Base-by-base conservation (phyloP, 345 rosid species). In the Syzygium aqueum region DNA sequence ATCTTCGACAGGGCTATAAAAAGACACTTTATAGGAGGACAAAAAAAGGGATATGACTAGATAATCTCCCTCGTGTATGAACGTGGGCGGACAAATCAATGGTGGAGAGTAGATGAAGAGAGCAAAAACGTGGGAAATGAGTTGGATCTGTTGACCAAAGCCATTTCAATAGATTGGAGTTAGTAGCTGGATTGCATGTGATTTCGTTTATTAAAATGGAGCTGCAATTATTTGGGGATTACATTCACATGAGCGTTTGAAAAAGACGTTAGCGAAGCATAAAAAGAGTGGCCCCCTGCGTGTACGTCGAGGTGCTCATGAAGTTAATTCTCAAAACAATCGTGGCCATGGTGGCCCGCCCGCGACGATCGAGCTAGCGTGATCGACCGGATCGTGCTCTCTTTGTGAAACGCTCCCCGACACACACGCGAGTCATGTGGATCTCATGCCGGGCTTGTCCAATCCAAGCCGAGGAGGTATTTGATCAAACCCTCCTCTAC, bases 381-480 rank as follows among this genome's bases (percentile, higher is more conserved):
- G n/a, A n/a, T n/a, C n/a, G n/a, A n/a, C n/a, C n/a, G n/a, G n/a
- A n/a, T n/a, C n/a, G n/a, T n/a, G n/a, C n/a, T n/a, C n/a, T n/a
- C n/a, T n/a, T 37, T 19, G 27, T 0, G 27, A 73, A 33, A 37
- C 0, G 0, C 12, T 19, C 49, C n/a, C 14, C 37, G n/a, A n/a
- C 43, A 40, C 43, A 40, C 43, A 5, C 6, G 6, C 0, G 2
- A 9, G 6, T 37, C 14, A 37, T 37, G 80, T 19, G 49, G 37
- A 1, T 73, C 49, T 73, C 27, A 10, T 3, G 1, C 19, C 1
- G 7, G 15, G 10, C 27, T 37, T 37, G 19, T 9, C 14, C 2
- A 9, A 37, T 3, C 2, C 12, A 33, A 33, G 8, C 0, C 0
- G 0, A 33, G 14, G n/a, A 73, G 8, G 6, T 10, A 56, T 23